Evolutionary conservation across 2,329 filamentous ascomycete species (phyloP).

Genomic region (Nemania sp.): DNA sequence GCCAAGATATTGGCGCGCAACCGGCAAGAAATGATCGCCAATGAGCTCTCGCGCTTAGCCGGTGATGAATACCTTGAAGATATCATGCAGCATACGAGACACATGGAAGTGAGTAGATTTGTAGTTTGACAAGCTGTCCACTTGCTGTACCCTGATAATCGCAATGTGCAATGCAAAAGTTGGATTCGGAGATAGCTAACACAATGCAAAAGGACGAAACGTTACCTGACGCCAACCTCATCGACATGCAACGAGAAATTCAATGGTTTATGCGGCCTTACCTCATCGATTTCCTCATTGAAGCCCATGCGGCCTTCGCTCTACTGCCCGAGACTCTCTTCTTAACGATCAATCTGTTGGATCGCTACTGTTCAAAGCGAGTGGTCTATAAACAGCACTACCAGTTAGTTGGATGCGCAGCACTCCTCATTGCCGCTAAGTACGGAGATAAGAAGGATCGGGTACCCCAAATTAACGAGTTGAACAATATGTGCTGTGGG

Average conservation of each 20-base stretch:
- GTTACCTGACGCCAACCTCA: constrained; percentile 93
- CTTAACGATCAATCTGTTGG: constrained; percentile 94
- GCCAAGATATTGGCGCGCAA: constrained; percentile 82
- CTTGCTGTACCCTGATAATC: constrained; percentile 31
- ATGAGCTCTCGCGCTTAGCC: constrained; percentile 86
- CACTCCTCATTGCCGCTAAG: constrained; percentile 95
- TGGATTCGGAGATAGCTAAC: constrained; percentile 32
- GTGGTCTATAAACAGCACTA: constrained; percentile 99
- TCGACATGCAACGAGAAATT: constrained; percentile 99
- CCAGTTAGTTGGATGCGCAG: constrained; percentile 95
- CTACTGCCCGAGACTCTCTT: constrained; percentile 95
- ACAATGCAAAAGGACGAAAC: constrained; percentile 74
- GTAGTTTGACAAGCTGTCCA: too few relatives aligned
- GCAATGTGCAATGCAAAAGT: background rate
- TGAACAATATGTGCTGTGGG: constrained; percentile 99
- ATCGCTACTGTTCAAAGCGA: constrained; percentile 96
- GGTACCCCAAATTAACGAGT: constrained; percentile 95
- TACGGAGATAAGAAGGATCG: constrained; percentile 99
- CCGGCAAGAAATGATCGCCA: constrained; percentile 87
- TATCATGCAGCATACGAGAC: constrained; percentile 91
- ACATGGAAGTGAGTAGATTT: constrained; percentile 80
- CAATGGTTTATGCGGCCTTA: constrained; percentile 99
- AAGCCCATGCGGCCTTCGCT: constrained; percentile 95
- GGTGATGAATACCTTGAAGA: constrained; percentile 94
- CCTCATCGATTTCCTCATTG: constrained; percentile 96